These are phyloP conservation scores for Prunus armeniaca DNA, from an alignment of 306 rosid species.

Conservation along the genomic window DNA sequence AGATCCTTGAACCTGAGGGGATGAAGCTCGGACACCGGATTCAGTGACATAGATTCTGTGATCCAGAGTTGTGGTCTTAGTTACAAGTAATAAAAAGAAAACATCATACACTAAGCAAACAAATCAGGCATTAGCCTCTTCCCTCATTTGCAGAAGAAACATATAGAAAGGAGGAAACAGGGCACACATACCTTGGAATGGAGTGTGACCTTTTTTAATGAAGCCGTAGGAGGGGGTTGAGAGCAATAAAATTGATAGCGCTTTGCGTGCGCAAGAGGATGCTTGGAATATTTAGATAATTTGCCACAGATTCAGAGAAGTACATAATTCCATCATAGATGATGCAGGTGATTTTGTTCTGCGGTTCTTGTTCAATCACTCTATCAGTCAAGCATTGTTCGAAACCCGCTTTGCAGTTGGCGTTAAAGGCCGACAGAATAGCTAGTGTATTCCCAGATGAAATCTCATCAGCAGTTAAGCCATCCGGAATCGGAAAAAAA, in stretches of 20 bases:
- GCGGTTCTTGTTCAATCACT: slow-evolving; percentile 23
- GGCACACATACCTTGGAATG: slow-evolving; percentile 32
- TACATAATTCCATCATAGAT: slow-evolving; percentile 44
- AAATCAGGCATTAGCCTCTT: no score
- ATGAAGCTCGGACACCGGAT: slow-evolving; percentile 34
- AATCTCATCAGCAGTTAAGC: background rate
- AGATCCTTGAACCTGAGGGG: slow-evolving; percentile 55
- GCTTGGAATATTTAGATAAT: slow-evolving; percentile 33
- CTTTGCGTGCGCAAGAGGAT: slow-evolving; percentile 33
- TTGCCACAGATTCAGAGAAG: slow-evolving; percentile 35
- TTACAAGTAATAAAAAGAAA: background rate
- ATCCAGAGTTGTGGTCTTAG: background rate
- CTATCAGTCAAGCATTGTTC: slow-evolving; percentile 12
- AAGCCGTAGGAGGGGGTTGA: slow-evolving; percentile 25
- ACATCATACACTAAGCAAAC: background rate
- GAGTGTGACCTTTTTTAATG: slow-evolving; percentile 26
- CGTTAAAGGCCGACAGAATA: slow-evolving; percentile 6
- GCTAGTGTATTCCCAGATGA: background rate
- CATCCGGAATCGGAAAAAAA: slow-evolving; percentile 37
- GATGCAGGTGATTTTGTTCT: slow-evolving; percentile 28
- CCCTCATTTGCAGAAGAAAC: no score
- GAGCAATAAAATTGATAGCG: slow-evolving; percentile 30
- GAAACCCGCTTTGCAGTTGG: slow-evolving; percentile 3
- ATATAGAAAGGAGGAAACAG: background rate
- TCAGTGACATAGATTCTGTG: slow-evolving; percentile 24